Conservation (phyloP, 495 filamentous ascomycete genomes). For the Paragyromitra xinjiangensis region DNA sequence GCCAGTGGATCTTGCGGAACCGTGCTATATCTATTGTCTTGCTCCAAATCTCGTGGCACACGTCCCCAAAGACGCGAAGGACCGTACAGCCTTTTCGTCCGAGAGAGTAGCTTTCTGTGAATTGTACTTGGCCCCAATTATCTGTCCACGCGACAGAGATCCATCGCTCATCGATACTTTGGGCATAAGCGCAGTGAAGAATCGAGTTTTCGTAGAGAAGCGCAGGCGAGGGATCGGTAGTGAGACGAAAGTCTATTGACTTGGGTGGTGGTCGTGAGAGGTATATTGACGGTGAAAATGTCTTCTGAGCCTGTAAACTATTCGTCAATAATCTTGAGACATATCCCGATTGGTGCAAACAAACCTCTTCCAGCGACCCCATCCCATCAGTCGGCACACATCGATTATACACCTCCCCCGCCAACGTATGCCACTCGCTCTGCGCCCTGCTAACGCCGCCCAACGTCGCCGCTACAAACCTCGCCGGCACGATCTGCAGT, state of each 20-base stretch:
- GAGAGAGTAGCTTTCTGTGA: slow-evolving; percentile 80
- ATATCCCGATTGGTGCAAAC: slow-evolving; percentile 4
- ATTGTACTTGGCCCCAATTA: slow-evolving; percentile 77
- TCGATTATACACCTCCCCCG: slow-evolving; percentile 86
- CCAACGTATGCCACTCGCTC: slow-evolving; percentile 72
- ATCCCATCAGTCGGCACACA: slow-evolving; percentile 70
- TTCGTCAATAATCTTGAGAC: slow-evolving; percentile 2
- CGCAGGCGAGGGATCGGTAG: slow-evolving; percentile 70
- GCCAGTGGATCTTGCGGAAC: slow-evolving; percentile 76
- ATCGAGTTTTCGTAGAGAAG: slow-evolving; percentile 83
- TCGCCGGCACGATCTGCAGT: slow-evolving; percentile 81
- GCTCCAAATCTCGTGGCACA: slow-evolving; percentile 83
- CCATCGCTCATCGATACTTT: slow-evolving; percentile 85
- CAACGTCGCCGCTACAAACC: slow-evolving; percentile 72
- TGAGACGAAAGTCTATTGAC: slow-evolving; percentile 80
- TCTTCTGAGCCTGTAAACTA: slow-evolving; percentile 34
- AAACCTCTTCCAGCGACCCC: slow-evolving; percentile 59
- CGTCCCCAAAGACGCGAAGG: slow-evolving; percentile 67
- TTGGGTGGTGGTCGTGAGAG: slow-evolving; percentile 77
- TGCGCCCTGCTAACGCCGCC: slow-evolving; percentile 73
- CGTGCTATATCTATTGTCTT: slow-evolving; percentile 81
- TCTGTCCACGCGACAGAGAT: slow-evolving; percentile 92
- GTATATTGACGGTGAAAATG: slow-evolving; percentile 74
- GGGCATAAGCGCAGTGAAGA: slow-evolving; percentile 86
- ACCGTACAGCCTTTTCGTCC: slow-evolving; percentile 69